Conservation (phyloP, 352 stramenopile genomes). For the Hyphochytrium catenoides region DNA sequence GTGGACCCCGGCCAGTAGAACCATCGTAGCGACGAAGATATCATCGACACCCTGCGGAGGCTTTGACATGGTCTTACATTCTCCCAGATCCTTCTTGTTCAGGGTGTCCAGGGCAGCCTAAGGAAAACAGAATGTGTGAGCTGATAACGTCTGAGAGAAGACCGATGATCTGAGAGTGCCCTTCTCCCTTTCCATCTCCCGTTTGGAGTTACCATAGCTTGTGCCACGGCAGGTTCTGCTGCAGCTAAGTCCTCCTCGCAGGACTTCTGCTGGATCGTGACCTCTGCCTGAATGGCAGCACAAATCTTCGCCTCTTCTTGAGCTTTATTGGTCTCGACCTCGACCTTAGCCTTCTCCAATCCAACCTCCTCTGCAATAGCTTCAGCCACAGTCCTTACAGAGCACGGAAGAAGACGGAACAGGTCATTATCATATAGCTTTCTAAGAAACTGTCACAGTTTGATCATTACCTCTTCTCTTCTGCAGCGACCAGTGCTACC, state of each 20-base stretch:
- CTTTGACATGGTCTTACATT: conserved; percentile 90
- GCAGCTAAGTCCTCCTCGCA: conserved; percentile 44
- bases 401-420: too few species aligned
- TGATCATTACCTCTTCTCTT: too few species aligned
- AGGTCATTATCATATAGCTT: too few species aligned
- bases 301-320: conserved; percentile 74
- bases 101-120: conserved; percentile 81
- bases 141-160: too few species aligned
- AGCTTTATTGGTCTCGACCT: conserved; percentile 78
- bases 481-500: conserved; percentile 78
- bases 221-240: conserved; percentile 25
- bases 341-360: conserved; percentile 84
- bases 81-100: conserved; percentile 86
- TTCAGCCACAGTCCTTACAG: conserved; percentile 69
- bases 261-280: conserved; percentile 70
- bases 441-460: too few species aligned
- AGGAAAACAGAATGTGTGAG: too few species aligned
- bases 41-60: conserved; percentile 78
- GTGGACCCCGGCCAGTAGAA: conserved; percentile 77
- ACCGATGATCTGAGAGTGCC: too few species aligned
- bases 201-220: conserved; percentile 10
- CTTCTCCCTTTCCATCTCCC: conserved; percentile 89
- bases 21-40: conserved; percentile 77
- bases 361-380: conserved; percentile 81
- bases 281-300: conserved; percentile 75